These are phyloP conservation scores for Hymenoscyphus occultus DNA, from an alignment of 2,329 filamentous ascomycete genomes.

Conservation along the genomic window DNA sequence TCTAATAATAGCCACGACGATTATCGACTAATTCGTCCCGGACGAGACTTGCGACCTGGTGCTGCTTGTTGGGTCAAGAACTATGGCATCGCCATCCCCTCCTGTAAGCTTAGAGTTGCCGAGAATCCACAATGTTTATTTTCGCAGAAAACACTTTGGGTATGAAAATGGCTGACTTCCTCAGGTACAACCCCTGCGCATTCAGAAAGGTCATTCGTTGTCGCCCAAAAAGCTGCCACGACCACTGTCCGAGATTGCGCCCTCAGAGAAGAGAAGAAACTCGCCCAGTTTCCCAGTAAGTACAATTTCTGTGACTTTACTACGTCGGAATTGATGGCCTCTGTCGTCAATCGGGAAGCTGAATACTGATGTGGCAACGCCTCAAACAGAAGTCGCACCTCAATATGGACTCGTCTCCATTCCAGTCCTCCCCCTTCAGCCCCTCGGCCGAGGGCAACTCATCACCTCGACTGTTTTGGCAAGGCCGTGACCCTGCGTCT, in stretches of 20 bases:
- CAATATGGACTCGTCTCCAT: slow-evolving; percentile 74
- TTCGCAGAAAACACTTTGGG: not conserved
- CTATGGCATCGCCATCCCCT: slow-evolving; percentile 31
- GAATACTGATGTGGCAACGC: slow-evolving; percentile 26
- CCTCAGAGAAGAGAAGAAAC: slow-evolving; percentile 82
- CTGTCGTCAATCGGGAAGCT: slow-evolving; percentile 24
- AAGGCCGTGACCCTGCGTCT: slow-evolving; percentile 67
- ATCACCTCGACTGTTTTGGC: slow-evolving; percentile 90
- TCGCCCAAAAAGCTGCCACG: slow-evolving; percentile 67
- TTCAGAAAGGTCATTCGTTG: slow-evolving; percentile 63
- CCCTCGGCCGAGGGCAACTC: slow-evolving; percentile 51
- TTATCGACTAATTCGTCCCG: slow-evolving; percentile 1
- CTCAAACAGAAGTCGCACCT: slow-evolving; percentile 60
- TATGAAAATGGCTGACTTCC: slow-evolving; percentile 9
- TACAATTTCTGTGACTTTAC: slow-evolving; percentile 41
- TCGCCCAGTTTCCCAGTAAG: slow-evolving; percentile 87
- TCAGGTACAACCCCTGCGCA: slow-evolving; percentile 74
- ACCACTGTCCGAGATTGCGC: slow-evolving; percentile 85
- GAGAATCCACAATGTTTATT: slow-evolving; percentile 16
- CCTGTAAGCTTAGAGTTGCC: slow-evolving; percentile 21
- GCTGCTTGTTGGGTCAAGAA: not conserved
- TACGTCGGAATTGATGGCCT: slow-evolving; percentile 12
- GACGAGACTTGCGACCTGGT: not conserved
- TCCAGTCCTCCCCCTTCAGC: slow-evolving; percentile 76
- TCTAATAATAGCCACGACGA: not conserved